A percentile compares a stretch with the other conserved stretches of the same genome.
Evolutionary conservation across 2,329 filamentous ascomycete species (phyloP).

Genomic region (Aureobasidium melanogenum): DNA sequence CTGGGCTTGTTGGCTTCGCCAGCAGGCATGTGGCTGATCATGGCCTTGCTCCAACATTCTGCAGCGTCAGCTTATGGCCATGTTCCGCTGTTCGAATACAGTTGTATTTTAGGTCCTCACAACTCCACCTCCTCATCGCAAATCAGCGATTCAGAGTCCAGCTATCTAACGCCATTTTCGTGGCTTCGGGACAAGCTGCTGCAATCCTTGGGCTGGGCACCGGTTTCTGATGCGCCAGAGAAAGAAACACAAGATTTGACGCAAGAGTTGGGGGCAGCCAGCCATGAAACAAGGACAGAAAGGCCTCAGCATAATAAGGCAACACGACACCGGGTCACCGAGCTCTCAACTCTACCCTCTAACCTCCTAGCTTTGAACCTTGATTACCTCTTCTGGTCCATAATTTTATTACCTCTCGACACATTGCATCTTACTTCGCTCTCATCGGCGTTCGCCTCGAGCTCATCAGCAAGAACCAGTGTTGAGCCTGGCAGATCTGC

Average conservation of each 20-base stretch:
- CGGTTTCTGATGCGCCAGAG: neutral
- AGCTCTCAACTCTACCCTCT: neutral
- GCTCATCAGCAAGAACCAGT: neutral
- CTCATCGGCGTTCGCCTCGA: neutral
- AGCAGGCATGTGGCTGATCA: neutral
- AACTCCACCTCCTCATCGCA: neutral
- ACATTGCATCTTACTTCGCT: neutral
- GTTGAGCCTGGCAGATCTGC: neutral
- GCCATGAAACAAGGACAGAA: neutral
- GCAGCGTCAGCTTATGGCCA: neutral
- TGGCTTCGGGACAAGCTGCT: neutral
- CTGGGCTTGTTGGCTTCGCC: neutral
- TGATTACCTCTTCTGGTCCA: neutral
- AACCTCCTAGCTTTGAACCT: slow-evolving; percentile 5
- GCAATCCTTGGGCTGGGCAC: neutral
- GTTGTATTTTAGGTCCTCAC: slow-evolving; percentile 1
- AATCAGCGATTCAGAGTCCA: neutral
- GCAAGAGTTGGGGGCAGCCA: neutral
- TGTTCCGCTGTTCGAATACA: neutral
- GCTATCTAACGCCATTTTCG: neutral
- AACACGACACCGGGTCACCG: neutral
- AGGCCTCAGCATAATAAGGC: neutral
- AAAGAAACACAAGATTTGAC: neutral
- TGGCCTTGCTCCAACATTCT: neutral
- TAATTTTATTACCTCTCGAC: slow-evolving; percentile 8